These are phyloP conservation scores for Leishmania tarentolae DNA, from an alignment of 208 protist species.

Conservation along the genomic window DNA sequence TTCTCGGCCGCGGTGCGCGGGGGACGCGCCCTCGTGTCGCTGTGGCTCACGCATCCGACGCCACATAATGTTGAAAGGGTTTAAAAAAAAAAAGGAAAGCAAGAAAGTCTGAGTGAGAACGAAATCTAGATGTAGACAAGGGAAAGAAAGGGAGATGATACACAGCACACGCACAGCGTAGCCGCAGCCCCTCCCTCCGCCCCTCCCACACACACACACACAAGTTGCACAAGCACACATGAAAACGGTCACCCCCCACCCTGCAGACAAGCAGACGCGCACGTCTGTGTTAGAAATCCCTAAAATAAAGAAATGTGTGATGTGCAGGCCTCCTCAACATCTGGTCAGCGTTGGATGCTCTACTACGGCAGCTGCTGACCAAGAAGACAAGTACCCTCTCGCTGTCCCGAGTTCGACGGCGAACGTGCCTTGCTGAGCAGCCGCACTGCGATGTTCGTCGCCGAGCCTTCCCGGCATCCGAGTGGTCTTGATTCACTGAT, in stretches of 20 bases:
- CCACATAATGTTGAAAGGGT: too few species aligned
- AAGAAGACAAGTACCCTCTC: background rate
- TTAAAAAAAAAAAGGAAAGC: too few species aligned
- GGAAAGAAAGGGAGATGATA: background rate
- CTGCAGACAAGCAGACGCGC: background rate
- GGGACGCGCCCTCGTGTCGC: too few species aligned
- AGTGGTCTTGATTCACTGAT: background rate
- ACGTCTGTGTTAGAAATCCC: background rate
- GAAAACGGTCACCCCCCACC: background rate
- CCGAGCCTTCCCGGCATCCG: constrained; percentile 17
- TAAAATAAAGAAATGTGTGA: background rate
- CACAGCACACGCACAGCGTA: background rate
- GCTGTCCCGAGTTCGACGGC: background rate
- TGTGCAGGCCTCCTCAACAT: background rate
- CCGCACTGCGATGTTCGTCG: constrained; percentile 10
- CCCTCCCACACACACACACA: background rate
- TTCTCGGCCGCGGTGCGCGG: too few species aligned
- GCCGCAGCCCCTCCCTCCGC: background rate
- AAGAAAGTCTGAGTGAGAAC: background rate
- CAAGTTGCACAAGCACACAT: background rate
- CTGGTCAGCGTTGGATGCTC: background rate
- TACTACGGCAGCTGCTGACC: background rate
- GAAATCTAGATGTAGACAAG: too few species aligned
- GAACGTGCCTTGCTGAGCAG: constrained; percentile 19
- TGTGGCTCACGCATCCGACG: too few species aligned